A percentile compares a stretch with the other conserved stretches of the same genome.
Conservation (phyloP, 2,329 filamentous ascomycete genomes). For the Monilinia vaccinii-corymbosi region DNA sequence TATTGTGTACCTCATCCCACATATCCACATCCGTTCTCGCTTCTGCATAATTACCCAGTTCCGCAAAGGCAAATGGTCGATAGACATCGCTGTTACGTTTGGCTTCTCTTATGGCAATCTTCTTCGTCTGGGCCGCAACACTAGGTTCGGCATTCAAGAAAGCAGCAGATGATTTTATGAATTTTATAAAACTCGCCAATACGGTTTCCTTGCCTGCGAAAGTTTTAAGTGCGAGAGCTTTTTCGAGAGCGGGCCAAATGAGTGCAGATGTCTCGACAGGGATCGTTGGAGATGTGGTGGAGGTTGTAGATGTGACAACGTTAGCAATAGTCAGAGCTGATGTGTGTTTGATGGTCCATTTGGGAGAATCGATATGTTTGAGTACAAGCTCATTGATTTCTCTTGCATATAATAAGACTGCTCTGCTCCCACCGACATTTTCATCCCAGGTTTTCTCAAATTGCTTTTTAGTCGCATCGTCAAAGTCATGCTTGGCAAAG, state of each 20-base stretch:
- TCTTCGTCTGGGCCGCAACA: slow-evolving; percentile 60
- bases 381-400: slow-evolving; percentile 69
- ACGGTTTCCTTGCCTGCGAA: slow-evolving; percentile 88
- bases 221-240: slow-evolving; percentile 76
- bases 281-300: slow-evolving; percentile 42
- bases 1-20: slow-evolving; percentile 53
- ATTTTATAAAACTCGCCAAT: slow-evolving; percentile 68
- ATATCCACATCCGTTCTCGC: slow-evolving; percentile 61
- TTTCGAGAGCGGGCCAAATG: slow-evolving; percentile 79
- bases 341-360: slow-evolving; percentile 87
- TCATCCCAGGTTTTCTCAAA: slow-evolving; percentile 84
- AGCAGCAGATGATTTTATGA: slow-evolving; percentile 55
- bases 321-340: slow-evolving; percentile 74
- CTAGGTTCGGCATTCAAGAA: slow-evolving; percentile 45
- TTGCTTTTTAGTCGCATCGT: slow-evolving; percentile 69
- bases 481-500: slow-evolving; percentile 74
- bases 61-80: slow-evolving; percentile 62
- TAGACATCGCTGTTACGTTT: slow-evolving; percentile 87
- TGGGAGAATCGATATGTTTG: slow-evolving; percentile 63
- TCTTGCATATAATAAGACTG: slow-evolving; percentile 71
- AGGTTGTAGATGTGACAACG: slow-evolving; percentile 55
- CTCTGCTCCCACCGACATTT: slow-evolving; percentile 76
- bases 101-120: slow-evolving; percentile 76
- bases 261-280: slow-evolving; percentile 48
- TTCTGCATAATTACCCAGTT: slow-evolving; percentile 63